Evolutionary conservation across 2,329 filamentous ascomycete genomes (phyloP), one percentile per base, ranked within the genome.

Genomic region (Exophiala oligosperma): DNA sequence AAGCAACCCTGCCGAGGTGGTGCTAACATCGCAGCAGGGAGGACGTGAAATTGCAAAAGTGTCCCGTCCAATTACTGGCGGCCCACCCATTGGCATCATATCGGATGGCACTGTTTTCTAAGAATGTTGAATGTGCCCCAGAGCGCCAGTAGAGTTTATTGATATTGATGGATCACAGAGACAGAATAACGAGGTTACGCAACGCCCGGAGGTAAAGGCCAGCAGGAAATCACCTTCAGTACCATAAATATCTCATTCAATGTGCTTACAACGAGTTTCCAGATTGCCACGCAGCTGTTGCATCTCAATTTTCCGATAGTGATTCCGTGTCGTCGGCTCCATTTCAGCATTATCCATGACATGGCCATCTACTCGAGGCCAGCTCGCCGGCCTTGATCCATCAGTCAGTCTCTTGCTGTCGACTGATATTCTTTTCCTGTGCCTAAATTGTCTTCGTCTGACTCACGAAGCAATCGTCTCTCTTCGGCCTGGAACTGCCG

Each of bases 21-120:
- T 35, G 52, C 70, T 69, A 69, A 71, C 62, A 52, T 54, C 58
- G 62, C 50, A 44, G 44, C 64, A 85, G 92, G 93, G 93, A 68
- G 94, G 94, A 59, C 87, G 94, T 70, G 94, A 97, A 77, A 89
- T 97, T 72, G 94, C 94, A 63, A 93, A 97, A 77, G 91, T 97
- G 64, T 93, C 91, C 67, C 84, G 94, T 66, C 94, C 94, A 23
- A 97, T 97, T 70, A 97, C 94, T 52, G 96, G 94, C 77, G 91
- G 96, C 72, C 91, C 93, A 32, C 94, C 94, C 3, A 97, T 99
- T 70, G 87, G 97, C 77, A 97, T 97, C 68, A 84, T 96, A 66
- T 96, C 91, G 64, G 94, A 99, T 73, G 94, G 94, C 62, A 97
- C 94, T 24, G 91, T 99, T 65, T 97, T 99, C 73, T 96, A 85